phyloP scores from a whole-genome alignment of 164 flowering plant species.

The Akebia trifoliata region DNA sequence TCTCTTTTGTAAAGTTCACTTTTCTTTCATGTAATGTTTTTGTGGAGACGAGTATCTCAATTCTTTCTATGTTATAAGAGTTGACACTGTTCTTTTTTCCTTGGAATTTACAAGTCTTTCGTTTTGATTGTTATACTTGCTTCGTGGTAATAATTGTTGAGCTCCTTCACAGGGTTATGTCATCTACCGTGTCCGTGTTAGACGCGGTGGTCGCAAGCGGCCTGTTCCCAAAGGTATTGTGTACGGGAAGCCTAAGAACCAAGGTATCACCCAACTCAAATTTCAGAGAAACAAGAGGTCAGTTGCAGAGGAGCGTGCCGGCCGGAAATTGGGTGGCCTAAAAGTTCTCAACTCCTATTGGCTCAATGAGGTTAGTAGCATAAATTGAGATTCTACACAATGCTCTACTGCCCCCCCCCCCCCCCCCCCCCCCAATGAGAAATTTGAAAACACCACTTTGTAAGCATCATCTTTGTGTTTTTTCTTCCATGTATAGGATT shows the following conservation, averaged over 20 bases:
- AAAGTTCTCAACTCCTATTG: conserved; percentile 81
- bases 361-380: conserved; percentile 58
- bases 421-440: too few species aligned
- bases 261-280: conserved; percentile 65
- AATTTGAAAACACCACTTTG: too few species aligned
- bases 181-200: conserved; percentile 70
- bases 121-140: background rate
- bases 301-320: conserved; percentile 80
- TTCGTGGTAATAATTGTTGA: background rate
- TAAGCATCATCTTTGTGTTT: conserved; percentile 1
- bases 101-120: too few species aligned
- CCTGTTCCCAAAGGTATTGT: conserved; percentile 80
- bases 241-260: conserved; percentile 71
- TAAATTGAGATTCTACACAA: too few species aligned
- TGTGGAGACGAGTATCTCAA: too few species aligned
- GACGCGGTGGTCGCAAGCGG: conserved; percentile 74
- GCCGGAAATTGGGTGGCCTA: conserved; percentile 67
- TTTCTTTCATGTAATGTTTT: too few species aligned
- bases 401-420: too few species aligned
- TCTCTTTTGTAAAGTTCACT: too few species aligned
- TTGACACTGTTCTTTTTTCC: too few species aligned
- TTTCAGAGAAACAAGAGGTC: conserved; percentile 75
- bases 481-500: conserved; percentile 42
- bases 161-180: conserved; percentile 49
- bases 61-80: too few species aligned